Evolutionary conservation across 257 asterid species (phyloP).

Genomic region (Scutellaria barbata): DNA sequence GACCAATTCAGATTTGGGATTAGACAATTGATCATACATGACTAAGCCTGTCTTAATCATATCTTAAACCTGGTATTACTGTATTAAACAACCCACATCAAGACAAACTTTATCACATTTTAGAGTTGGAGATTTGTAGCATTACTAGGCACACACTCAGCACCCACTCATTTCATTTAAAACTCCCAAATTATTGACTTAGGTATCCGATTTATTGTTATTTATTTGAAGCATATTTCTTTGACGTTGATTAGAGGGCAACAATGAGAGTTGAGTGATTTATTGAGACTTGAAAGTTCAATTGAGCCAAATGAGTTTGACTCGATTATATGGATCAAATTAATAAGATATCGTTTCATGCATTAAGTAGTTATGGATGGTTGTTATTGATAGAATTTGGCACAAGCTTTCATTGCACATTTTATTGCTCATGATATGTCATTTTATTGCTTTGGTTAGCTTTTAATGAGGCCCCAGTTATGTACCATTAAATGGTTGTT

Average conservation of each 20-base stretch:
- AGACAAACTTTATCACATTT: conserved; percentile 13
- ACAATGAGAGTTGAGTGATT: too few relatives aligned
- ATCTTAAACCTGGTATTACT: not conserved
- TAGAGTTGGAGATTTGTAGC: not conserved
- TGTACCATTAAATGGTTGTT: too few relatives aligned
- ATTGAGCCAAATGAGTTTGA: too few relatives aligned
- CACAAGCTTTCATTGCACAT: too few relatives aligned
- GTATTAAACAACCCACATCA: not conserved
- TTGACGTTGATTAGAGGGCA: not conserved
- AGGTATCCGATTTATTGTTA: not conserved
- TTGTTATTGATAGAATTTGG: too few relatives aligned
- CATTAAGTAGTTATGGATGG: too few relatives aligned
- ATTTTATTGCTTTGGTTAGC: too few relatives aligned
- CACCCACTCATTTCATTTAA: conserved; percentile 24
- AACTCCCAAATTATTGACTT: conserved; percentile 25
- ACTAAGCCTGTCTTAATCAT: conserved; percentile 1
- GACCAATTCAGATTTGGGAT: not conserved
- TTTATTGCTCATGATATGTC: too few relatives aligned
- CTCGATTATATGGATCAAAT: too few relatives aligned
- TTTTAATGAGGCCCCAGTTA: too few relatives aligned
- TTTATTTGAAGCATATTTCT: not conserved
- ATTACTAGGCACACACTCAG: conserved; percentile 30
- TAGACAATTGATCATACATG: not conserved
- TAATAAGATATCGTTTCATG: too few relatives aligned
- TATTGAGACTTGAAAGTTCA: too few relatives aligned